Percentiles rank a stretch among this genome's conserved stretches.
Evolutionary conservation across 805 yeast species (phyloP).

Genomic region (Danielozyma ontarioensis): DNA sequence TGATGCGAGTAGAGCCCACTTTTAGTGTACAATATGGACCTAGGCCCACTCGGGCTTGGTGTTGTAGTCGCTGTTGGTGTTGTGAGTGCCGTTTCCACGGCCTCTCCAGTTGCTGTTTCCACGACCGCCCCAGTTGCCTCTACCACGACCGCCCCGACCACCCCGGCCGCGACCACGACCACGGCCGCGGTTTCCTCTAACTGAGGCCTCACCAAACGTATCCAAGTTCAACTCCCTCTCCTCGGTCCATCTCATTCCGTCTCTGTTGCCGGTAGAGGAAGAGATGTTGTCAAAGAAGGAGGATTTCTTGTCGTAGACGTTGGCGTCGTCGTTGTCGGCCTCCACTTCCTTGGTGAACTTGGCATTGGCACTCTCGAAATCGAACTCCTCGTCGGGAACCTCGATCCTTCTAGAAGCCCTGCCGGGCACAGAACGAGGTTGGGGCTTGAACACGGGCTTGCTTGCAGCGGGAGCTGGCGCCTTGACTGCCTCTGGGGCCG

Average conservation of each 20-base stretch:
- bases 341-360: slow-evolving; percentile 53
- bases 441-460: slow-evolving; percentile 7
- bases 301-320: slow-evolving; percentile 68
- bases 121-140: slow-evolving; percentile 22
- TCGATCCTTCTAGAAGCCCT: slow-evolving; percentile 16
- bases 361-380: slow-evolving; percentile 71
- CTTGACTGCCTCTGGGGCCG: slow-evolving; percentile 5
- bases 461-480: slow-evolving; percentile 11
- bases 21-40: background rate
- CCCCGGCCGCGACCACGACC: slow-evolving; percentile 32
- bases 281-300: slow-evolving; percentile 89
- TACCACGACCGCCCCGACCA: slow-evolving; percentile 33
- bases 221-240: slow-evolving; percentile 72
- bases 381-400: slow-evolving; percentile 59
- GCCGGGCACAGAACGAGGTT: background rate
- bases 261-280: slow-evolving; percentile 51
- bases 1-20: too few species aligned
- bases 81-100: slow-evolving; percentile 23
- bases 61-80: slow-evolving; percentile 7
- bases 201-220: slow-evolving; percentile 74
- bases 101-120: slow-evolving; percentile 28
- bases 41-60: slow-evolving; percentile 15
- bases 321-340: slow-evolving; percentile 24
- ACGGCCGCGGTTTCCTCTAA: slow-evolving; percentile 20
- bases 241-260: slow-evolving; percentile 58